Evolutionary conservation across 257 asterid genomes (phyloP).

Genomic region (Rehmannia glutinosa): DNA sequence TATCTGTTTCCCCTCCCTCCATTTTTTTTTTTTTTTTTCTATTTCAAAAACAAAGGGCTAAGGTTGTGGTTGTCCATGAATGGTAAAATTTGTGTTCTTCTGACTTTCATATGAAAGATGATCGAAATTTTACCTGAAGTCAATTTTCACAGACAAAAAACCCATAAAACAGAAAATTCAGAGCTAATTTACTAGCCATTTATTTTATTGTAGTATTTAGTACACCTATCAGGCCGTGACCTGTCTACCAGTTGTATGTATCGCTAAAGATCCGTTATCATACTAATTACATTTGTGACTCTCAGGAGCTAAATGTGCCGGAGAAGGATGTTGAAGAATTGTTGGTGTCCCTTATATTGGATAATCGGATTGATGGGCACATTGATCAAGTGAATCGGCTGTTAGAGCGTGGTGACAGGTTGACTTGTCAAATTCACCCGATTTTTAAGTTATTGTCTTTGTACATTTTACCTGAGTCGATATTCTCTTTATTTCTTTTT

Average conservation of each 20-base stretch:
- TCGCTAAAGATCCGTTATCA: neutral
- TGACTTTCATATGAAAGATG: neutral
- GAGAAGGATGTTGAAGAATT: conserved; percentile 92
- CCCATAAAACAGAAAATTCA: no score
- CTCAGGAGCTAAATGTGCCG: conserved; percentile 96
- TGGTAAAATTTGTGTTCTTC: neutral
- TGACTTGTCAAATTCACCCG: conserved; percentile 9
- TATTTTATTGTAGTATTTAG: no score
- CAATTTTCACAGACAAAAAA: neutral
- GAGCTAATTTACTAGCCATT: neutral
- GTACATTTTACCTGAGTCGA: neutral
- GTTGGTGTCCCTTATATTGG: conserved; percentile 90
- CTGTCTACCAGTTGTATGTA: neutral
- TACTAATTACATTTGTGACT: neutral
- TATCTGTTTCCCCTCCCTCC: neutral
- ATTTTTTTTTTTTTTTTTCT: conserved; percentile 11
- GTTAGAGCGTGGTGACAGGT: conserved; percentile 98
- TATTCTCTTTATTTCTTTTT: neutral
- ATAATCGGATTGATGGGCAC: conserved; percentile 83
- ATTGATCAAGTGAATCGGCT: conserved; percentile 95
- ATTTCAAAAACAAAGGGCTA: neutral
- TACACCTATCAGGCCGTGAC: no score
- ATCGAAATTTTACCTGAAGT: neutral
- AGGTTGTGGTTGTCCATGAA: neutral
- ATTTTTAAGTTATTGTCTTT: neutral